Evolutionary conservation across 1,284 basidiomycete genomes (phyloP), one percentile per base, ranked within the genome.

Genomic region (Leccinum holopus): DNA sequence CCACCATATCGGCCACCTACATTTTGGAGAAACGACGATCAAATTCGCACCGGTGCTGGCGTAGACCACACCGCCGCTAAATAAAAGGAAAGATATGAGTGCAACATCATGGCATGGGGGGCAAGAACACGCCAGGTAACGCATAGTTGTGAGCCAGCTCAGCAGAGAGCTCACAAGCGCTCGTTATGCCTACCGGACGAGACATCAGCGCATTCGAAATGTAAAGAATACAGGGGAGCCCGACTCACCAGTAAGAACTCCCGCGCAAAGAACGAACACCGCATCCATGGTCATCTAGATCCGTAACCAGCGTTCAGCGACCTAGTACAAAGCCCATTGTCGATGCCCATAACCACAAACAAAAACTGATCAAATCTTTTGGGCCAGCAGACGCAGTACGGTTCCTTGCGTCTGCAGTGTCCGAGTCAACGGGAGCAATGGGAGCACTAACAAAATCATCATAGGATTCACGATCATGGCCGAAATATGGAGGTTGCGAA

Each of bases 401-500:
- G 89, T 89, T 33, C 79, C 79, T 78, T n/a, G 76, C 72, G 33
- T 79, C 72, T 57, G 84, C 63, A 84, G 76, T 11, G 81, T 37
- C 35, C 35, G 14, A 37, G 35, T 72, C 18, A 84, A 67, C 0
- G 88, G 87, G 3, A 90, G 75, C 33, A 84, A 69, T 1, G 84
- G 87, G 39, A 87, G 70, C 3, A 87, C 80, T 7, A 88, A 75
- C 0, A 87, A 67, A 78, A 87, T 84, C 59, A 89, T 77, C 3
- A 78, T 64, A 1, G 80, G 78, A 68, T 83, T 87, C 60, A 90
- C 67, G 6, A 82, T 61, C 21, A 87, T 81, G 0, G 82, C 82
- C 5, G 86, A 81, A 49, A 81, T 69, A 66, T 90, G 87, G n/a
- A 90, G 72, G 68, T 88, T 90, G 54, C 86, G 77, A 37, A 91